These are phyloP conservation scores for Tetratostichococcus sp. DNA, from an alignment of 139 green algal genomes.

Conservation along the genomic window DNA sequence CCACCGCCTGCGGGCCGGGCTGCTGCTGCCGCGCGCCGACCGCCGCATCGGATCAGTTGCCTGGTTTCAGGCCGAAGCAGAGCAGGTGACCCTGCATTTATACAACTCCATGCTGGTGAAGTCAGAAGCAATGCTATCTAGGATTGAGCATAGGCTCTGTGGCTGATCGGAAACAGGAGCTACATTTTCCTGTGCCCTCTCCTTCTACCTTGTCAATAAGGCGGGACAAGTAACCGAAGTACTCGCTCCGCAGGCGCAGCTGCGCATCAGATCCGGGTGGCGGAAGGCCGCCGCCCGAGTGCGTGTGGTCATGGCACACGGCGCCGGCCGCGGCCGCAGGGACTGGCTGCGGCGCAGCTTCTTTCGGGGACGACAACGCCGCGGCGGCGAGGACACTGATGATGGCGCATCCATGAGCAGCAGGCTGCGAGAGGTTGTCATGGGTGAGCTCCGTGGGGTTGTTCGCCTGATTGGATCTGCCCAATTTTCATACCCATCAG, in stretches of 20 bases:
- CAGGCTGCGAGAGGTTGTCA: background rate
- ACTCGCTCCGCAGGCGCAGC: background rate
- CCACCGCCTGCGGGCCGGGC: background rate
- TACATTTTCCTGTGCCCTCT: too few species aligned
- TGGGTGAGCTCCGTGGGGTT: too few species aligned
- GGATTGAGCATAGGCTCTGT: too few species aligned
- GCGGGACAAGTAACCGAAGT: too few species aligned
- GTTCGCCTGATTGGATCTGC: too few species aligned
- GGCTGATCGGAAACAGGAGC: too few species aligned
- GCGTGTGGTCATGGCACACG: background rate
- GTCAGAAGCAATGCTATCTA: too few species aligned
- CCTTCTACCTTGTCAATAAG: too few species aligned
- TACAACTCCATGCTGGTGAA: background rate
- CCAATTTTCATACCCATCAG: too few species aligned
- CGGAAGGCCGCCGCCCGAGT: background rate
- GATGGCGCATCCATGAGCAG: background rate
- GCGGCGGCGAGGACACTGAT: background rate
- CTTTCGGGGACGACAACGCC: background rate
- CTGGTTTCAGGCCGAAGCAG: conserved; percentile 12
- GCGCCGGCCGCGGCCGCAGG: too few species aligned
- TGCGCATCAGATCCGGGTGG: background rate
- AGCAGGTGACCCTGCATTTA: background rate
- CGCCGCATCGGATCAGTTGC: conserved; percentile 2
- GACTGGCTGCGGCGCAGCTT: background rate
- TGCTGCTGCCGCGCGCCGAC: background rate